Percentiles rank a stretch among this genome's conserved stretches.
These are phyloP conservation scores for Verticillium klebahnii DNA, from an alignment of 2,329 filamentous ascomycete species.

Conservation along the genomic window DNA sequence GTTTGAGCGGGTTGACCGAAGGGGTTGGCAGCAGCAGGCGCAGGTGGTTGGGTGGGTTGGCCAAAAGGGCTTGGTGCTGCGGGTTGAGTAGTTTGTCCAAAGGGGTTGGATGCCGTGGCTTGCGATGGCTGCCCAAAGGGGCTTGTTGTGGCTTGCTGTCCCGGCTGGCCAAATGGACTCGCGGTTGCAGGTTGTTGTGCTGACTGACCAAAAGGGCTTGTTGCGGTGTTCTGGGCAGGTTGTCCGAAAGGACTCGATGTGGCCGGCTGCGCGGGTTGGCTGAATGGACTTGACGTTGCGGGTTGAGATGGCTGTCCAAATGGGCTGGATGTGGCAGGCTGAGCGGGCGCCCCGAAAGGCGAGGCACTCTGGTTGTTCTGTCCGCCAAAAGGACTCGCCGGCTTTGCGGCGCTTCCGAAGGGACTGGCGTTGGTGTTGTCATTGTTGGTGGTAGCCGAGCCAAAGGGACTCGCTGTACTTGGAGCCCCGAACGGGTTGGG, in stretches of 20 bases:
- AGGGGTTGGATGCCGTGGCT: constrained; percentile 13
- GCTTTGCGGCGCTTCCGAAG: constrained; percentile 3
- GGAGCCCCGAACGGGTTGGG: constrained; percentile 30
- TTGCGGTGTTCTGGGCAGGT: constrained; percentile 8
- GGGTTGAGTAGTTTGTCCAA: constrained; percentile 11
- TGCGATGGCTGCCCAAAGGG: constrained; percentile 13
- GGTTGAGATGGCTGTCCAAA: constrained; percentile 12
- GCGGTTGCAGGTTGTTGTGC: constrained; percentile 3
- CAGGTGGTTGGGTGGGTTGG: constrained; percentile 12
- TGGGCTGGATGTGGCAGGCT: constrained; percentile 12
- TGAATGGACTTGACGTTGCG: constrained; percentile 1
- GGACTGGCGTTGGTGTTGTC: constrained; percentile 6
- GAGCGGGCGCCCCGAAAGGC: constrained; percentile 12
- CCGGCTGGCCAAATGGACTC: constrained; percentile 10
- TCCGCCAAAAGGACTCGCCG: not conserved
- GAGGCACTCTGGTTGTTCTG: constrained; percentile 4
- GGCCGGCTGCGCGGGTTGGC: constrained; percentile 13
- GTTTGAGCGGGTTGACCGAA: constrained; percentile 16
- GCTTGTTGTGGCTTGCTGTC: constrained; percentile 16
- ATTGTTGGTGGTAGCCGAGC: constrained; percentile 2
- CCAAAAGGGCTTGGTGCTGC: constrained; percentile 1
- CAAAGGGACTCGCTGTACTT: constrained; percentile 18
- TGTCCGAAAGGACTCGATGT: constrained; percentile 17
- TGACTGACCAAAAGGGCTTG: constrained; percentile 21
- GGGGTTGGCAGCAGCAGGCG: constrained; percentile 16